Evolutionary conservation across 1,284 basidiomycete genomes (phyloP), one percentile per base, ranked within the genome.

Genomic region (Tilletiaria anomala): DNA sequence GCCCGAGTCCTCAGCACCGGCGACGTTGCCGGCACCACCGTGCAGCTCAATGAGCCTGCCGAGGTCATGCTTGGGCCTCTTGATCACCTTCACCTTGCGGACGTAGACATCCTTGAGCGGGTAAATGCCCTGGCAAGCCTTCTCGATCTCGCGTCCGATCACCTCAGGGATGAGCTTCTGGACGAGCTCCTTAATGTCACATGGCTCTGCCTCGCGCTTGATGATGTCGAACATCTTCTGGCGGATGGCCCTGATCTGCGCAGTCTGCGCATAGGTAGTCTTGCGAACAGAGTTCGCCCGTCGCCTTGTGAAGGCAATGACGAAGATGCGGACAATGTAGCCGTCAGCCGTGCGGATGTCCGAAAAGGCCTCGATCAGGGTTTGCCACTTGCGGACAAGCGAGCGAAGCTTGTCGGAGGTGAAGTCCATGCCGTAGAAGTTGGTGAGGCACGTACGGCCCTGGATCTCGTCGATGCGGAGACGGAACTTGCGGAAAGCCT

Each of bases 211-310:
- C 73, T 99, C 93, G 61, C 91, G 80, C 54, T 79, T 87, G 79
- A 97, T 94, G 72, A 97, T 94, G 77, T 99, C 93, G 67, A 93
- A 88, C 91, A 97, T 97, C 80, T 96, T 96, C 72, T 86, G 85
- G 70, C 93, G 78, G 72, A 99, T 97, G 75, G 93, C 88, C 54
- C 86, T 82, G 66, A 97, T 78, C 74, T 99, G 93, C 62, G 80
- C 76, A 19, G 85, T 77, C 73, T 96, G 83, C 43, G 93, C 93
- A 72, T 97, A 99, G 37, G 93, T 96, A 48, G 93, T 99, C 78
- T 96, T 97, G 74, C 82, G 83, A 68, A 97, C 91, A 74, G 97
- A 93, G 70, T 83, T 78, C 67, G 81, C 85, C 59, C 91, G 81
- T 61, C 87, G 83, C 76, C 91, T 91, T 68, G 93, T 97, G 80